These are phyloP conservation scores for Luffa acutangula DNA, from an alignment of 306 rosid genomes.

Conservation along the genomic window DNA sequence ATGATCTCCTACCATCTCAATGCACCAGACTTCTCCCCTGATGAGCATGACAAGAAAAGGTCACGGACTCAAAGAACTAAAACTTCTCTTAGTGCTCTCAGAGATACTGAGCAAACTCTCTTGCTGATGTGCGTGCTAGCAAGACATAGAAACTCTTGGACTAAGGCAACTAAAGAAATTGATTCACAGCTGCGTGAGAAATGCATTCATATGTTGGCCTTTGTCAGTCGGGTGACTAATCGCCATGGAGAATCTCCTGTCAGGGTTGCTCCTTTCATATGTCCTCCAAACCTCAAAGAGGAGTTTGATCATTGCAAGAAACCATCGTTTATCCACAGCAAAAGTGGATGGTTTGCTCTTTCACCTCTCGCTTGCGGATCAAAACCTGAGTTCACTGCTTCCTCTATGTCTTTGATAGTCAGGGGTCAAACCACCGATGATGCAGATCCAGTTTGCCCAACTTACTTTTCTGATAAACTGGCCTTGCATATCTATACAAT, in stretches of 20 bases:
- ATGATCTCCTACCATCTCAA: slow-evolving; percentile 59
- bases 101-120: slow-evolving; percentile 76
- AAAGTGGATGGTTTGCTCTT: slow-evolving; percentile 83
- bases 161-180: slow-evolving; percentile 53
- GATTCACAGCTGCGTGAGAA: slow-evolving; percentile 76
- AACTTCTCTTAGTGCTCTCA: slow-evolving; percentile 51
- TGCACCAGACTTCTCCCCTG: slow-evolving; percentile 63
- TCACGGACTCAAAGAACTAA: slow-evolving; percentile 50
- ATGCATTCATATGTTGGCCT: slow-evolving; percentile 89
- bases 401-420: slow-evolving; percentile 30
- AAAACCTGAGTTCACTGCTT: slow-evolving; percentile 38
- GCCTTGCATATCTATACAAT: slow-evolving; percentile 67
- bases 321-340: slow-evolving; percentile 61
- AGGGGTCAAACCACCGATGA: slow-evolving; percentile 37
- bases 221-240: slow-evolving; percentile 70
- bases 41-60: slow-evolving; percentile 72
- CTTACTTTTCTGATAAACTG: slow-evolving; percentile 61
- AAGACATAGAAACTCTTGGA: slow-evolving; percentile 76
- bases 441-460: slow-evolving; percentile 28
- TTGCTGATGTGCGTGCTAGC: slow-evolving; percentile 79
- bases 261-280: slow-evolving; percentile 43
- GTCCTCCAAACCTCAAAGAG: slow-evolving; percentile 71
- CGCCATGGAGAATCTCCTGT: slow-evolving; percentile 44
- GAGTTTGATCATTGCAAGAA: slow-evolving; percentile 55
- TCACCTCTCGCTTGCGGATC: slow-evolving; percentile 56